Evolutionary conservation across 2,329 filamentous ascomycete species (phyloP), one percentile per base, ranked within the genome.

Genomic region (Simplicillium sp.): DNA sequence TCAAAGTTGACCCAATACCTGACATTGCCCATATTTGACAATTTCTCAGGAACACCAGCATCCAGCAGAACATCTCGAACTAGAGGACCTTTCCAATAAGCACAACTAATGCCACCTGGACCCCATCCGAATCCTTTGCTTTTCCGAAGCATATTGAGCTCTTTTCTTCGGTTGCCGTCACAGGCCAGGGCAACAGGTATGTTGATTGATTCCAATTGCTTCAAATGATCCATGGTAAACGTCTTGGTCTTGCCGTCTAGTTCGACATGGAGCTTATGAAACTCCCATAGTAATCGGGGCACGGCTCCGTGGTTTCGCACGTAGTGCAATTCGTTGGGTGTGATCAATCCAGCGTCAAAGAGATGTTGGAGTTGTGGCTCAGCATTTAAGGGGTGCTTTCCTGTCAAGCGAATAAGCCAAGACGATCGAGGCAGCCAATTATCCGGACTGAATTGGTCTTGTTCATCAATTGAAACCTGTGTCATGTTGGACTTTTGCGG

Each of bases 221-320:
- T 53, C 4, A 73, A 46, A 11, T 67, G 57, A 41, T 67, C 56
- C 66, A 74, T 72, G 1, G 54, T 55, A 1, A 71, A 45, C 0
- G 45, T 53, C 1, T 45, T 51, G 11, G 64, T 52, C 20, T 58
- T 58, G 7, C 62, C 61, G 15, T 61, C 49, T 28, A 62, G 51
- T 6, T 59, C 54, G 16, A 75, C 53, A 13, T 74, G 64, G 4
- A 75, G 49, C 12, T 58, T 54, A 49, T 74, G 70, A 9, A 60
- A 64, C 40, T 71, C 68, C 68, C 67, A 74, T 0, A 71, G 47
- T 1, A 73, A 42, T 7, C 65, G 57, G 1, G 71, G 72, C 1
- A 76, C 71, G 4, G 67, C 53, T n/a, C 69, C 70, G 43, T 76
- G 71, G 39, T 71, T 75, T 3, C 71, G 60, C 11, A 75, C 68